phyloP scores from a whole-genome alignment of 2,329 filamentous ascomycete genomes.

The Aotearoamyces nothofagi region DNA sequence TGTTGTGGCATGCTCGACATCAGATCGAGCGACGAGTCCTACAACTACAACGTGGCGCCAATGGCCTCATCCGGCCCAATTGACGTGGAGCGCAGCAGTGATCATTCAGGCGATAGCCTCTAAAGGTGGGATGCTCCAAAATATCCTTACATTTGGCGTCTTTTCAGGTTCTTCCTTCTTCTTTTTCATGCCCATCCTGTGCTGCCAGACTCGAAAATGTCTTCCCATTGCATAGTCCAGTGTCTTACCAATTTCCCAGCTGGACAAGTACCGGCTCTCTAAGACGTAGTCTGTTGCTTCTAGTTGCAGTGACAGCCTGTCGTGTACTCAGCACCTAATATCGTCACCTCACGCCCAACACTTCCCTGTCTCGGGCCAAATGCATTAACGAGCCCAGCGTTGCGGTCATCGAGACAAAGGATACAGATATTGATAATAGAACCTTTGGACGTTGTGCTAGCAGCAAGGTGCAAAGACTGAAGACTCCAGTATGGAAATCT shows the following conservation, averaged over 20 bases:
- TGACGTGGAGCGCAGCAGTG: not conserved
- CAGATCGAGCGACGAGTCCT: not conserved
- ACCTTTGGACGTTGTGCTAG: too few relatives aligned
- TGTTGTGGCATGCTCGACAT: not conserved
- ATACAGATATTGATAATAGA: conserved; percentile 3
- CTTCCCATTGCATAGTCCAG: not conserved
- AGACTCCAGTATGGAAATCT: conserved; percentile 17
- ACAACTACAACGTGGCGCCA: conserved; percentile 1
- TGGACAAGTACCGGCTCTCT: too few relatives aligned
- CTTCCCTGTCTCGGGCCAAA: not conserved
- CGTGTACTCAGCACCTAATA: not conserved
- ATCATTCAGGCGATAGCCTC: not conserved
- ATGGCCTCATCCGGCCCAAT: not conserved
- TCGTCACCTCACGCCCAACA: not conserved
- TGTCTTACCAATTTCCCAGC: not conserved
- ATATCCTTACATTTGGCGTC: not conserved
- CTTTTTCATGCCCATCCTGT: conserved; percentile 5
- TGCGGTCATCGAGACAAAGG: not conserved
- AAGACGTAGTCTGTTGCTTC: too few relatives aligned
- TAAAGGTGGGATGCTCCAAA: not conserved
- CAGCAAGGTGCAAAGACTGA: too few relatives aligned
- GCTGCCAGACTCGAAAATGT: not conserved
- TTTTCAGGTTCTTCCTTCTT: not conserved
- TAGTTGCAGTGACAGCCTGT: not conserved
- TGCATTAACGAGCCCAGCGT: not conserved